Base-by-base conservation (phyloP, 768 basidiomycete genomes). In the Russula olivacea region DNA sequence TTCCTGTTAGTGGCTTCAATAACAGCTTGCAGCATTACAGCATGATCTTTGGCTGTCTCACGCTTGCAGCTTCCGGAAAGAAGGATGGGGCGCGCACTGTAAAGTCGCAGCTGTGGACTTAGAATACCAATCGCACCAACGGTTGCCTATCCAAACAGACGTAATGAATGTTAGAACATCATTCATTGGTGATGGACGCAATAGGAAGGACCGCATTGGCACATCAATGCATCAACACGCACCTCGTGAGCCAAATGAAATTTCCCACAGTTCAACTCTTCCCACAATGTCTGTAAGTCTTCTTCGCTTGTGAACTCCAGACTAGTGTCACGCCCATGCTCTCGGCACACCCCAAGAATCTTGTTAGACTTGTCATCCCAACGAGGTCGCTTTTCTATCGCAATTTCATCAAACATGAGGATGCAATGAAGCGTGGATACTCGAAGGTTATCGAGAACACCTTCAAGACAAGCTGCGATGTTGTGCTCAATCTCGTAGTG, bases 281-380 rank as follows among this genome's bases (percentile, higher is more conserved):
- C 47, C 15, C 49, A 38, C 10, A 59, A 15, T n/a, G 32, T 2
- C 3, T 64, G 23, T 15, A 38, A 8, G 11, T 64, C 58, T 2
- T 48, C 25, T 8, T 55, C 32, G 1, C 4, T 55, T 4, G 9
- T 23, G 17, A 64, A 64, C 15, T 60, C 58, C 2, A 59, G 17
- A 2, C 19, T 34, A 1, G 34, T 47, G 5, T 19, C 11, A 1
- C 34, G 10, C 2, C n/a, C 48, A n/a, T 55, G 53, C 38, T 64
- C 58, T 0, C 48, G 9, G n/a, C 63, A 64, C 7, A 55, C 12
- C 0, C 63, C 63, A 1, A 64, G 38, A 2, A 64, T 14, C 3
- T 50, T 56, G n/a, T 64, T 64, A 0, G 52, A 48, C 17, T 32
- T 34, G 4, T 55, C 47, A 17, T 59, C 54, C 53, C 55, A 64